phyloP scores from a whole-genome alignment of 176 grass and related monocot species.

The Saccharum spontaneum region DNA sequence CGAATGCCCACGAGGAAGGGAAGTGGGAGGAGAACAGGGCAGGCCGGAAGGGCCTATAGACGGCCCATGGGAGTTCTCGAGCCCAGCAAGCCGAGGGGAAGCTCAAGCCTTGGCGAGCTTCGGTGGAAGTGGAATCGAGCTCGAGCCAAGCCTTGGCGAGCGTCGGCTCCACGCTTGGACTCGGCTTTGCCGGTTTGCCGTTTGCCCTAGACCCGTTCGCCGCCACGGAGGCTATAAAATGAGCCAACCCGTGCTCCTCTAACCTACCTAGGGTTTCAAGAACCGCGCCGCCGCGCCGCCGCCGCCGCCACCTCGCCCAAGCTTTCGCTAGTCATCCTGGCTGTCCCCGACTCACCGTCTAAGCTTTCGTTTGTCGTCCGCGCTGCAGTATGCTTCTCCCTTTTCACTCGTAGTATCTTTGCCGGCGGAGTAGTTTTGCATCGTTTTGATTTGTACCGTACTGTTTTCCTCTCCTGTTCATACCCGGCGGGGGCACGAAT shows the following conservation, averaged over 20 bases:
- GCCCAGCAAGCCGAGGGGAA: neutral
- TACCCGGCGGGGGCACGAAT: neutral
- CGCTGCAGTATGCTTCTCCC: neutral
- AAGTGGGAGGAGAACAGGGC: neutral
- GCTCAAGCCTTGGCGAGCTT: too few species aligned
- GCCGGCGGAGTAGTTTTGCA: neutral
- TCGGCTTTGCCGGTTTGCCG: neutral
- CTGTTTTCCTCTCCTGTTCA: neutral
- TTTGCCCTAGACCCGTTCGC: neutral
- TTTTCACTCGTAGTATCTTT: neutral
- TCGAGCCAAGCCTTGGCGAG: too few species aligned
- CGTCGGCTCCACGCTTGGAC: too few species aligned
- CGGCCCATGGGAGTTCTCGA: neutral
- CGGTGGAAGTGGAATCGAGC: too few species aligned
- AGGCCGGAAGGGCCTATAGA: neutral
- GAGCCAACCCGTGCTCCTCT: neutral
- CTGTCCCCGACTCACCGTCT: neutral
- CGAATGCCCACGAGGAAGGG: neutral
- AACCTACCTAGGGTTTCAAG: neutral
- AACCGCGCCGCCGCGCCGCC: neutral
- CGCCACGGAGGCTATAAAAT: conserved; percentile 8
- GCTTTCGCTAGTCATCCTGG: too few species aligned
- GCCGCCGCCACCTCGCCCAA: neutral
- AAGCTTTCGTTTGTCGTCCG: neutral
- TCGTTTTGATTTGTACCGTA: neutral